Conservation (phyloP, 192 early-diverging fungal genomes). For the Mortierella claussenii region DNA sequence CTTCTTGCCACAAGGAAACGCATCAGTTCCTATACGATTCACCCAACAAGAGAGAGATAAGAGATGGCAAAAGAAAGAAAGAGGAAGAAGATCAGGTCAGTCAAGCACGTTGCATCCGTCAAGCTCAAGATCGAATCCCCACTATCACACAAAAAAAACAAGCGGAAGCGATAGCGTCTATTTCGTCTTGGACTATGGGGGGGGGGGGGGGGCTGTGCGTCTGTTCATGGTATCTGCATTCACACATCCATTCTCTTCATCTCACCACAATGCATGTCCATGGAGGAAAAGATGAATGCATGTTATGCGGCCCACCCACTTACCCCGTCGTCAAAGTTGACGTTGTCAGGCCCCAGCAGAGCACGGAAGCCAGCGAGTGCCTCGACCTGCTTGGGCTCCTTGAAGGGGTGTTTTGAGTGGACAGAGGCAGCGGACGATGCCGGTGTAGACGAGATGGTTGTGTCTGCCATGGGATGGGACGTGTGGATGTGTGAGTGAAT, state of each 20-base stretch:
- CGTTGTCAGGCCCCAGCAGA: constrained; percentile 43
- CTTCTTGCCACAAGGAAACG: constrained; percentile 70
- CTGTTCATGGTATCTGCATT: background rate
- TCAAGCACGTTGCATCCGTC: background rate
- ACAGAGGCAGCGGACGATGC: constrained; percentile 14
- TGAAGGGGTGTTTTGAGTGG: constrained; percentile 43
- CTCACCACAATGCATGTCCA: too few species aligned
- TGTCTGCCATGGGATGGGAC: constrained; percentile 2
- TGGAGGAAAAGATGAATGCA: too few species aligned
- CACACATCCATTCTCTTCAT: too few species aligned
- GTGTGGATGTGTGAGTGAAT: background rate
- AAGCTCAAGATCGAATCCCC: too few species aligned
- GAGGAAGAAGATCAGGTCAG: background rate
- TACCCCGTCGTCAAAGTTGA: constrained; percentile 53
- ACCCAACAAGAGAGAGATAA: too few species aligned
- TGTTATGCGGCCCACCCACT: too few species aligned
- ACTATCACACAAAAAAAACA: too few species aligned
- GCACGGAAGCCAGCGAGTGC: constrained; percentile 36
- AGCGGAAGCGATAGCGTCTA: too few species aligned
- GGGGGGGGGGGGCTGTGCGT: background rate
- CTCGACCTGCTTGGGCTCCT: constrained; percentile 48
- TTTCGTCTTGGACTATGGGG: background rate
- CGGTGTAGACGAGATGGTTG: constrained; percentile 2
- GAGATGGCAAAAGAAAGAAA: background rate
- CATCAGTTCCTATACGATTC: constrained; percentile 69